Percentiles rank a stretch among this genome's conserved stretches.
Evolutionary conservation across 1,284 basidiomycete species (phyloP).

Genomic region (Naganishia sp.): DNA sequence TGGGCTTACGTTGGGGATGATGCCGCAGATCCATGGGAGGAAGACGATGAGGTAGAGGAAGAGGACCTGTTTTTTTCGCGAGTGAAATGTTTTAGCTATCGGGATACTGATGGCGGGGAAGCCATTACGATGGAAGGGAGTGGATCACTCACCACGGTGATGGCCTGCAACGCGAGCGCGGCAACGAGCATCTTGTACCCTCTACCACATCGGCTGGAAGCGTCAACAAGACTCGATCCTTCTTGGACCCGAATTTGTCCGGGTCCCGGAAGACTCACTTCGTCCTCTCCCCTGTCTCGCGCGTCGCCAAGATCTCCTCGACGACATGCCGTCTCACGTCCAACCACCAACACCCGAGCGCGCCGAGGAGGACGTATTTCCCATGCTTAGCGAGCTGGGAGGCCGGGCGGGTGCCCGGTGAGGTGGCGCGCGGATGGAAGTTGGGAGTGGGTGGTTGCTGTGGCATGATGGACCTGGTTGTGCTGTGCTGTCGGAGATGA

Average conservation of each 20-base stretch:
- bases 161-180: conserved; percentile 39
- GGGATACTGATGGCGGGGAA: not conserved
- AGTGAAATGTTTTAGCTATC: not conserved
- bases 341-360: conserved; percentile 46
- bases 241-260: conserved; percentile 1
- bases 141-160: conserved; percentile 42
- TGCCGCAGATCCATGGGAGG: conserved; percentile 51
- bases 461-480: conserved; percentile 12
- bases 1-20: conserved; percentile 50
- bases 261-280: not conserved
- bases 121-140: no score
- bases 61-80: conserved; percentile 37
- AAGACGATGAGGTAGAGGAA: conserved; percentile 54
- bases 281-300: not conserved
- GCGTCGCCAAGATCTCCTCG: conserved; percentile 35
- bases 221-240: not conserved
- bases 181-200: conserved; percentile 37
- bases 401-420: conserved; percentile 14
- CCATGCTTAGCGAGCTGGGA: conserved; percentile 46
- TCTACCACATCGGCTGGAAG: conserved; percentile 3
- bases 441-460: not conserved
- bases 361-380: conserved; percentile 49
- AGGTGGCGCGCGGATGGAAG: conserved; percentile 22
- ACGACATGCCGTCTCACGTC: conserved; percentile 37
- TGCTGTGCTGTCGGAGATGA: not conserved